These are phyloP conservation scores for Verticillium zaregamsianum DNA, from an alignment of 2,329 filamentous ascomycete genomes.

Conservation along the genomic window DNA sequence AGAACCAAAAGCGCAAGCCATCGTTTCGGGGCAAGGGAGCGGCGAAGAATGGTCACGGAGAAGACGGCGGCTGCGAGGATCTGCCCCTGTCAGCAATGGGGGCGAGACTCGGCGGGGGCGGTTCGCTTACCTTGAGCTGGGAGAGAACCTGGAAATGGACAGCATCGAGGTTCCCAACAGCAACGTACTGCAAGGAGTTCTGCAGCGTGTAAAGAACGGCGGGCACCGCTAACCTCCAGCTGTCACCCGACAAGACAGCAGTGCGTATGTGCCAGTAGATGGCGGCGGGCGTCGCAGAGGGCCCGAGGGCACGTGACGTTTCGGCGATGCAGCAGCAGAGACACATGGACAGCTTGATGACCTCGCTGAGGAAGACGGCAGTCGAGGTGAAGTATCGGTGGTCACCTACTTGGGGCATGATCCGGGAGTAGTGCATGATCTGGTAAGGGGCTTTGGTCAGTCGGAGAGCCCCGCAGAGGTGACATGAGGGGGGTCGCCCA, in stretches of 20 bases:
- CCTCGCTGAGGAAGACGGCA: slow-evolving; percentile 88
- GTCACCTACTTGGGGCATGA: slow-evolving; percentile 81
- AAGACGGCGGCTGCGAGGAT: slow-evolving; percentile 88
- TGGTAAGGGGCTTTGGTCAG: slow-evolving; percentile 26
- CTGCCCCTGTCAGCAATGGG: slow-evolving; percentile 24
- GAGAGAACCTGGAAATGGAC: slow-evolving; percentile 92
- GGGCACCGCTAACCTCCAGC: slow-evolving; percentile 91
- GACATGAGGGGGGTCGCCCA: slow-evolving; percentile 1
- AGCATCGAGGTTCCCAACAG: slow-evolving; percentile 84
- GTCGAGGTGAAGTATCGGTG: slow-evolving; percentile 92
- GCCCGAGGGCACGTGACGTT: slow-evolving; percentile 70
- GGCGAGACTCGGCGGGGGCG: neutral
- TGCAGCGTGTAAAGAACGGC: slow-evolving; percentile 86
- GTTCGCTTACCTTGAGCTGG: slow-evolving; percentile 69
- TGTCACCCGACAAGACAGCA: slow-evolving; percentile 81
- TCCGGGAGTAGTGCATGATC: slow-evolving; percentile 91
- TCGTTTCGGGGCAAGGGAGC: slow-evolving; percentile 65
- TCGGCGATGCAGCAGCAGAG: slow-evolving; percentile 86
- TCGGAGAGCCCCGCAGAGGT: slow-evolving; percentile 3
- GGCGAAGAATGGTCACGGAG: slow-evolving; percentile 71
- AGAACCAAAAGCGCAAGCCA: slow-evolving; percentile 80
- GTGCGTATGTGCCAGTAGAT: slow-evolving; percentile 76
- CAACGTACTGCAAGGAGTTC: slow-evolving; percentile 90
- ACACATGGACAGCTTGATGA: slow-evolving; percentile 84
- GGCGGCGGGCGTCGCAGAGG: slow-evolving; percentile 74